These are phyloP conservation scores for Alloascoidea hylecoeti DNA, from an alignment of 805 yeast species.

Conservation along the genomic window DNA sequence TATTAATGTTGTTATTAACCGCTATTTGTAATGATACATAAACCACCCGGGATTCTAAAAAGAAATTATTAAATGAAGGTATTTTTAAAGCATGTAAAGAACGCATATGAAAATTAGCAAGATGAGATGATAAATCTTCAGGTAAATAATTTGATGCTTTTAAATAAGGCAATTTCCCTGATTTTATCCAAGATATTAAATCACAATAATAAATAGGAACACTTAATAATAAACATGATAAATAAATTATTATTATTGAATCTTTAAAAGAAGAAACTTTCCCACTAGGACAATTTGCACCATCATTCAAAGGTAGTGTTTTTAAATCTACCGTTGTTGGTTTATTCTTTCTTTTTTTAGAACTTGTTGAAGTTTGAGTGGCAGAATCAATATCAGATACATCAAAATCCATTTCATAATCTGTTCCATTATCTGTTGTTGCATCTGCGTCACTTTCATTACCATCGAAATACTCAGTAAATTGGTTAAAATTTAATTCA, in stretches of 20 bases:
- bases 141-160: neutral
- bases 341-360: neutral
- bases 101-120: neutral
- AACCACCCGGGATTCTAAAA: neutral
- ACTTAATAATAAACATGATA: neutral
- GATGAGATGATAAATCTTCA: neutral
- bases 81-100: neutral
- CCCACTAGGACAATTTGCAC: too few relatives aligned
- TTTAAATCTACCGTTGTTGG: neutral
- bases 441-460: neutral
- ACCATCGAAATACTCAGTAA: neutral
- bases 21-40: neutral
- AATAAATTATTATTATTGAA: too few relatives aligned
- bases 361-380: neutral
- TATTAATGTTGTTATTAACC: neutral
- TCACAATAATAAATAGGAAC: neutral
- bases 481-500: neutral
- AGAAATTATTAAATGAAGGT: neutral
- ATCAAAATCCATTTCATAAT: too few relatives aligned
- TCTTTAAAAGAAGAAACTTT: too few relatives aligned
- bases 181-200: neutral
- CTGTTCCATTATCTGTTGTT: neutral
- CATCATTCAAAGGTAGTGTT: neutral
- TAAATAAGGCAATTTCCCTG: neutral
- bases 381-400: neutral